Evolutionary conservation across 2,329 filamentous ascomycete genomes (phyloP), one percentile per base, ranked within the genome.

Genomic region (Aspergillus sojae): DNA sequence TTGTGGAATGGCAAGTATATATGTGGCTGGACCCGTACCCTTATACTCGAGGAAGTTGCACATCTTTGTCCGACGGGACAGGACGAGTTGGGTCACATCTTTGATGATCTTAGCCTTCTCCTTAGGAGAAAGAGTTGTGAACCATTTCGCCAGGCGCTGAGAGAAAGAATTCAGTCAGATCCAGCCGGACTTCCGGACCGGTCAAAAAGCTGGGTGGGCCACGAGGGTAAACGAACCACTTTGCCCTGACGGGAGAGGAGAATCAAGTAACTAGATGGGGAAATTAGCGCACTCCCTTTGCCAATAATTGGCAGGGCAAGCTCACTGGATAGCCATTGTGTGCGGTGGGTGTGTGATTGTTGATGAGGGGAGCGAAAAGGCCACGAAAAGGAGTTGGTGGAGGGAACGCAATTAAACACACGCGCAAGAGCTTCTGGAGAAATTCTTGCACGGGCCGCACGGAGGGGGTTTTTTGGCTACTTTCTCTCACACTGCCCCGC

Each of bases 21-120:
- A 58, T 55, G 62, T 56, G 34, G 26, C 54, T 53, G 39, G 19
- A 41, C 6, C 58, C 70, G 52, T 71, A 96, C 94, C 94, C 89
- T 99, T 99, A 82, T 99, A 99, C 79, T 99, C 95, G 65, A 99
- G 88, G 81, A 99, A 99, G 82, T 99, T 99, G 88, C 95, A 99
- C 95, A 99, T 99, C 79, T 95, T 93, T 64, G 95, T 98, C 75
- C 95, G 89, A 71, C 95, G 89, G 67, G 95, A 95, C 70, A 99
- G 89, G 71, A 99, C 95, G 57, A 98, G 91, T 82, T 98, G 95
- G 65, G 95, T 93, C 74, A 99, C 95, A 85, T 99, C 95, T 82
- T 99, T 99, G 86, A 99, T 94, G 78, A 99, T 98, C 86, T 99
- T 99, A 81, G 94, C 95, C 84, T 99, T 99, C 77, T 99, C 95